Evolutionary conservation across 192 early-diverging fungal species (phyloP), one percentile per base, ranked within the genome.

Genomic region (Phycomyces blakesleeanus): DNA sequence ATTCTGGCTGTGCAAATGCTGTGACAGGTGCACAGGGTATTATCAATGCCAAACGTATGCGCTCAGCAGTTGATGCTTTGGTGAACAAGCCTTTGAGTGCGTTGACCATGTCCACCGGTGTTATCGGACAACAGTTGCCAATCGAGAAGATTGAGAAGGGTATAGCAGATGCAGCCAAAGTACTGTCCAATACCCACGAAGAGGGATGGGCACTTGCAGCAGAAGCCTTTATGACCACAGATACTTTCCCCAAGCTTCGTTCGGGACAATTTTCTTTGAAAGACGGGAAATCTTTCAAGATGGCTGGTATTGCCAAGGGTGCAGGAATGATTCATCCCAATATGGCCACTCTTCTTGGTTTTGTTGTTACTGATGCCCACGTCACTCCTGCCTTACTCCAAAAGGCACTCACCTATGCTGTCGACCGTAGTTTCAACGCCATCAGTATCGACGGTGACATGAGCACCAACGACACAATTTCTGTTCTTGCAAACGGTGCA

Each of bases 291-390:
- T 59, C 66, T 7, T 93, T 88, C 59, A 73, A 85, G n/a, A 87
- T 98, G 82, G 94, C 95, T 0, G 96, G 96, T 16, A 94, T 95
- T 74, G 86, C 87, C 20, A 98, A 98, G 78, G 96, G 96, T 38
- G 96, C 96, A 5, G 96, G 96, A 10, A 96, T 96, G 96, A 96
- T 98, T 57, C 96, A 98, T 69, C 96, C 96, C 11, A 93, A 97
- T 75, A 98, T 98, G 96, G 96, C 95, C 14, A 98, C 96, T 7
- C 76, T 98, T 65, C 80, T 98, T 38, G 87, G 87, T 8, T 86
- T 88, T 15, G 78, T 97, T 12, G 91, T 92, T 52, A 98, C 96
- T 0, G 96, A 98, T 75, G 80, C 84, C 7, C 64, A 81, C 11
- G 76, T 98, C 8, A 67, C 81, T 2, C 79, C 85, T 24, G 44